Evolutionary conservation across 345 rosid genomes (phyloP), one percentile per base, ranked within the genome.

Genomic region (Salix udensis): DNA sequence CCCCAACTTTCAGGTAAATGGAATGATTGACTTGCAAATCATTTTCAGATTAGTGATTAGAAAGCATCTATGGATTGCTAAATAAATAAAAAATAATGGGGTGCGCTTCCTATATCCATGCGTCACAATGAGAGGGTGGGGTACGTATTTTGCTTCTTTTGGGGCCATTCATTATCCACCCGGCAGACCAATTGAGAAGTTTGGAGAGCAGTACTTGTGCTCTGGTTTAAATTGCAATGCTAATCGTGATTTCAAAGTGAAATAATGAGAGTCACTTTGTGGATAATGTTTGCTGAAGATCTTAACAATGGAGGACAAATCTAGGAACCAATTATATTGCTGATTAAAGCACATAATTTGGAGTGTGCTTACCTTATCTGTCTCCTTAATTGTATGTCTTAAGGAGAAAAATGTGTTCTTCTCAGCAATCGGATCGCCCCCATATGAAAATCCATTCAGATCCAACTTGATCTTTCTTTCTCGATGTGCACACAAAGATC

Each of bases 131-230:
- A 48, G 48, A 66, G 50, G 67, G 66, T 23, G 7, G 2, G 53
- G 23, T 31, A n/a, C n/a, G n/a, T n/a, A 18, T 23, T 65, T 69
- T 73, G 60, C 55, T 76, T 50, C 65, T 4, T 61, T 72, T 72
- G 64, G 75, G 65, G 70, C 74, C 65, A 24, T 75, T 78, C 84
- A 70, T 78, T 44, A 76, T 74, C 81, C 48, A 71, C 68, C 52
- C 52, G 73, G 39, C 39, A 39, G 44, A 30, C 78, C 80, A 36
- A 69, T 77, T 72, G 69, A 76, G 71, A 74, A 71, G 21, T 66
- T 42, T 42, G 46, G 46, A 42, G 26, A 46, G n/a, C 68, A 44
- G 66, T 37, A 0, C 37, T 5, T 36, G 5, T 72, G 30, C 14
- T 75, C 42, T 40, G 65, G 52, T 19, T 26, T 15, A 30, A 62